Percentiles rank a stretch among this genome's conserved stretches.
Evolutionary conservation across 2,329 filamentous ascomycete genomes (phyloP).

Genomic region (Domatiomyces catenatus): DNA sequence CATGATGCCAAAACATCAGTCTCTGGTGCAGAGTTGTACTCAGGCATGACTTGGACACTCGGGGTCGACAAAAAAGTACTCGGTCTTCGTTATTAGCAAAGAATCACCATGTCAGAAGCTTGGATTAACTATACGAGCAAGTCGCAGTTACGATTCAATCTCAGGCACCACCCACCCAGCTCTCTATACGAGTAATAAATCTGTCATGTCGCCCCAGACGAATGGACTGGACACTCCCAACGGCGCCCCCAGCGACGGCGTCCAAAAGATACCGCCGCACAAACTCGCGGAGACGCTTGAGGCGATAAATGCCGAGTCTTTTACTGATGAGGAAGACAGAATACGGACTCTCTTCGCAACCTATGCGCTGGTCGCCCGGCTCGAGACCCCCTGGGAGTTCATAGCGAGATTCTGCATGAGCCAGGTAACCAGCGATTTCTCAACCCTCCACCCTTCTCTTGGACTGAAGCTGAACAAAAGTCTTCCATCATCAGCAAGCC

Average conservation of each 20-base stretch:
- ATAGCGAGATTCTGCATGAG: not conserved
- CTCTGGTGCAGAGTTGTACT: not conserved
- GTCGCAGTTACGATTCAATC: not conserved
- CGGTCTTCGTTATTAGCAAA: not conserved
- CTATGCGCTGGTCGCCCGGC: not conserved
- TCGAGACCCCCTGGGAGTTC: not conserved
- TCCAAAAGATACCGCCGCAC: not conserved
- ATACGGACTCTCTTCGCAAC: not conserved
- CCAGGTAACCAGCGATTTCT: not conserved
- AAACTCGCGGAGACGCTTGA: not conserved
- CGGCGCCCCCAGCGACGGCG: no score
- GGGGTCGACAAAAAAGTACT: not conserved
- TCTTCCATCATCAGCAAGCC: not conserved
- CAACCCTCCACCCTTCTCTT: not conserved
- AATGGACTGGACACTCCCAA: not conserved
- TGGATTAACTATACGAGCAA: not conserved
- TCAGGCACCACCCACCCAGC: not conserved
- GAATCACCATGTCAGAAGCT: not conserved
- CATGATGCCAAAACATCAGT: not conserved
- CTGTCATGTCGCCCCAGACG: not conserved
- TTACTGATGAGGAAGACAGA: not conserved
- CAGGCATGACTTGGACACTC: not conserved
- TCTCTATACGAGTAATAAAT: not conserved
- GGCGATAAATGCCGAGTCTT: not conserved
- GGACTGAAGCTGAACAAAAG: not conserved